Conservation (phyloP, 2,329 filamentous ascomycete species). For the Tolypocladium ophioglossoides region DNA sequence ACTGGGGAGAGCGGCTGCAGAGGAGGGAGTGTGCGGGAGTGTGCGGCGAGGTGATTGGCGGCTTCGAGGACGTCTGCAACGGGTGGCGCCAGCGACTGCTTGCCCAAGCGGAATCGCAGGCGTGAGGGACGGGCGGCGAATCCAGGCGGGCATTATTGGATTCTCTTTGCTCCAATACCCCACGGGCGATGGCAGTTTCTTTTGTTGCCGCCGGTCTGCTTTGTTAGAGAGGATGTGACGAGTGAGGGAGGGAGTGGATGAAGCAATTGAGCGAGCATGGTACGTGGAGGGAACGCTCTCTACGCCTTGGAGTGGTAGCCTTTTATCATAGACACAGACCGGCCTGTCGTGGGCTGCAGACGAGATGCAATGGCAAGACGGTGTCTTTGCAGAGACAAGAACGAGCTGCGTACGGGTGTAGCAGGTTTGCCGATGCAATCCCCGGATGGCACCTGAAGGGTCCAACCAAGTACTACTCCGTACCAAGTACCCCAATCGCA, state of each 20-base stretch:
- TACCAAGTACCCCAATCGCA: too few relatives aligned
- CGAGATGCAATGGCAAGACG: background rate
- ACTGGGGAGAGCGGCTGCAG: slow-evolving; percentile 69
- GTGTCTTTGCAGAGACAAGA: background rate
- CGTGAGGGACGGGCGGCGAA: slow-evolving; percentile 10
- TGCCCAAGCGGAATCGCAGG: slow-evolving; percentile 46
- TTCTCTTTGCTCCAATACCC: background rate
- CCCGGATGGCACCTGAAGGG: background rate
- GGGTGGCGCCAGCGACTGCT: slow-evolving; percentile 70
- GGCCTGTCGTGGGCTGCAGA: background rate
- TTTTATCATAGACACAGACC: background rate
- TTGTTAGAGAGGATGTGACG: background rate
- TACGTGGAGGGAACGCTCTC: too few relatives aligned
- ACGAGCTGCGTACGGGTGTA: background rate
- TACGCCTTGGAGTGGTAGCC: background rate
- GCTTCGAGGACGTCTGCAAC: slow-evolving; percentile 86
- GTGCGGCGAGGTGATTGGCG: slow-evolving; percentile 79
- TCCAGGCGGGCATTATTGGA: background rate
- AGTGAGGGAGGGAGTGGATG: background rate
- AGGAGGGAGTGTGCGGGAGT: slow-evolving; percentile 73
- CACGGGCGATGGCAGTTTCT: background rate
- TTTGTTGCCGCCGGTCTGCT: background rate
- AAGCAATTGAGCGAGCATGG: too few relatives aligned
- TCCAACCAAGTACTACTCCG: too few relatives aligned
- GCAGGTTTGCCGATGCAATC: background rate